Evolutionary conservation across 345 rosid genomes (phyloP), one percentile per base, ranked within the genome.

Genomic region (Orychophragmus violaceus): DNA sequence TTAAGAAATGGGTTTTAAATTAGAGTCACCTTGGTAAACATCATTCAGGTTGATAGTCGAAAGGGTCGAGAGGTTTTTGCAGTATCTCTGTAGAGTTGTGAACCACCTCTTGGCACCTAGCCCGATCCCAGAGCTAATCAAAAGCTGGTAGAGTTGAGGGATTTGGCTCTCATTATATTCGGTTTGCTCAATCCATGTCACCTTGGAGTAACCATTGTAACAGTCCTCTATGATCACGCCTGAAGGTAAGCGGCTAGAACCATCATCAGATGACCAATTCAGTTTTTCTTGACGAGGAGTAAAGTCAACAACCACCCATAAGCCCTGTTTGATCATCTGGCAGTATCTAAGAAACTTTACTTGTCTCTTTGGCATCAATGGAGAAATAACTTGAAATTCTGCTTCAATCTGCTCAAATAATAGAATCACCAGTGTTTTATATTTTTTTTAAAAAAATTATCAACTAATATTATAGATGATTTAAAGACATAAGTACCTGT

Each of bases 291-390:
- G 14, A 33, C 23, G 74, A 39, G 14, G 97, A 82, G 72, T 58
- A 14, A 88, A 83, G 69, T 91, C 94, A 16, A 83, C 96, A 32
- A 88, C 82, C 13, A 74, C 83, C 97, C 97, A 88, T 22, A 79
- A 9, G 14, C 87, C 84, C 37, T 76, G 76, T 0, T 63, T 49
- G 1, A 76, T 81, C 66, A 78, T 85, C 82, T 85, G 78, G 77
- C 94, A 85, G 71, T 76, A 82, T 36, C 97, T 80, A 33, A 91
- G 53, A 69, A 91, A 85, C 66, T 51, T 84, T 23, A 81, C 81
- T 71, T 79, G 69, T 21, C 91, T 83, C 23, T 52, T 59, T 17
- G 89, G 88, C 44, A 82, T 86, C 60, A 84, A 30, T 0, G 91
- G 96, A 5, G 90, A 83, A 30, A 84, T 71, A 44, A 85, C 77